Conservation (phyloP, 306 rosid genomes). For the Coriaria nepalensis region DNA sequence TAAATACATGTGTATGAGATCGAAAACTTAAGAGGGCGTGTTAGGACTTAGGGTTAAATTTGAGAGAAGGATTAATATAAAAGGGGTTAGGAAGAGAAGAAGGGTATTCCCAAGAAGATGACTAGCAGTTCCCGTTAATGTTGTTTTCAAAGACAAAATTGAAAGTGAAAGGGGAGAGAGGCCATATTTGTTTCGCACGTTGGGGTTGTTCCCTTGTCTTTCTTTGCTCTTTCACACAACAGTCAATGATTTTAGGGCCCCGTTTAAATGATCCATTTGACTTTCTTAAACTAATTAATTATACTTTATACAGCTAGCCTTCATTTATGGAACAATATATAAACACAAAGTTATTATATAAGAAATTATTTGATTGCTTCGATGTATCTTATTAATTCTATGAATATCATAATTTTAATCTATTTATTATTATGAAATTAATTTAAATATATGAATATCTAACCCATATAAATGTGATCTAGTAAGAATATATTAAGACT, state of each 20-base stretch:
- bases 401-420: no score
- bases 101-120: conserved; percentile 62
- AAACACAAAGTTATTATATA: no score
- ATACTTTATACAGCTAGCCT: not conserved
- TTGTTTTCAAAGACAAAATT: conserved; percentile 29
- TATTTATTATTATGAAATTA: no score
- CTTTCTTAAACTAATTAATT: conserved; percentile 2
- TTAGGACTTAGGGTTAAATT: no score
- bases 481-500: no score
- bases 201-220: conserved; percentile 49
- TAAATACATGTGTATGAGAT: no score
- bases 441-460: no score
- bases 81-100: conserved; percentile 2
- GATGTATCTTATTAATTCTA: no score
- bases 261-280: conserved; percentile 11
- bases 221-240: conserved; percentile 16
- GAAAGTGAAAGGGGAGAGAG: conserved; percentile 13
- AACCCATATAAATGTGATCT: no score
- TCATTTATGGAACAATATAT: no score
- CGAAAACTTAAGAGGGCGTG: no score
- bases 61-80: conserved; percentile 2
- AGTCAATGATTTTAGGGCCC: conserved; percentile 31
- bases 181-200: conserved; percentile 61
- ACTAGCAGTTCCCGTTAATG: conserved; percentile 61
- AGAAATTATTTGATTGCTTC: no score